phyloP scores from a whole-genome alignment of 1,139 yeast species.

The Blastobotrys buckinghamii region DNA sequence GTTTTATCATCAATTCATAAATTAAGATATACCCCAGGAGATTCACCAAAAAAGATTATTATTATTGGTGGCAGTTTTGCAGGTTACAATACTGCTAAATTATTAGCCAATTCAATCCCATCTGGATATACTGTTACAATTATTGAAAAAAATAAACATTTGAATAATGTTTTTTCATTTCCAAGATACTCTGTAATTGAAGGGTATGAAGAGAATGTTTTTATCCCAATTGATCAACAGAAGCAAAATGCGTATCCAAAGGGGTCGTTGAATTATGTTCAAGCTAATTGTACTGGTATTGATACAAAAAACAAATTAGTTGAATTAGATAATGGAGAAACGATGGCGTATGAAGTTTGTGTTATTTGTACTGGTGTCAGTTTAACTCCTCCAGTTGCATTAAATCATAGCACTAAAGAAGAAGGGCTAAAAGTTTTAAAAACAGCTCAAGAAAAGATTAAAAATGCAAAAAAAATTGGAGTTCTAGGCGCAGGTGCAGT shows the following conservation, averaged over 20 bases:
- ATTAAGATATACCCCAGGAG: constrained; percentile 13
- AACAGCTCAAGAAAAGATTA: constrained; percentile 10
- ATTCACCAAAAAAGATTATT: constrained; percentile 14
- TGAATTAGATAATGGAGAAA: constrained; percentile 7
- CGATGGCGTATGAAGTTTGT: constrained; percentile 58
- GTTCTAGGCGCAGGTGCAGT: constrained; percentile 26
- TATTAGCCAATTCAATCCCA: constrained; percentile 13
- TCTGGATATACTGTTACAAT: constrained; percentile 15
- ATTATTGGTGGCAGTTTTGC: constrained; percentile 20
- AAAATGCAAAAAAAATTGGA: constrained; percentile 18
- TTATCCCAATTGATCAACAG: constrained; percentile 14
- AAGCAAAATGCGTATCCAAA: constrained; percentile 9
- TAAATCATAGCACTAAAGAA: constrained; percentile 9
- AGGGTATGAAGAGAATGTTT: constrained; percentile 17
- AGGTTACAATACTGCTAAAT: constrained; percentile 17
- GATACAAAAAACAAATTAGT: constrained; percentile 1
- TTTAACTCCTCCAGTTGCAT: constrained; percentile 48
- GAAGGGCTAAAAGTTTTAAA: constrained; percentile 11
- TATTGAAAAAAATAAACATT: constrained; percentile 14
- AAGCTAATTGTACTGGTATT: constrained; percentile 6
- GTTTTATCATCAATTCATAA: constrained; percentile 3
- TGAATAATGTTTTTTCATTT: constrained; percentile 18
- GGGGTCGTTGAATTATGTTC: constrained; percentile 8
- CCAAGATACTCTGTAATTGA: constrained; percentile 18
- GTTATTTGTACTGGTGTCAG: constrained; percentile 86